These are phyloP conservation scores for Verticillium nonalfalfae DNA, from an alignment of 2,329 filamentous ascomycete genomes.

Conservation along the genomic window DNA sequence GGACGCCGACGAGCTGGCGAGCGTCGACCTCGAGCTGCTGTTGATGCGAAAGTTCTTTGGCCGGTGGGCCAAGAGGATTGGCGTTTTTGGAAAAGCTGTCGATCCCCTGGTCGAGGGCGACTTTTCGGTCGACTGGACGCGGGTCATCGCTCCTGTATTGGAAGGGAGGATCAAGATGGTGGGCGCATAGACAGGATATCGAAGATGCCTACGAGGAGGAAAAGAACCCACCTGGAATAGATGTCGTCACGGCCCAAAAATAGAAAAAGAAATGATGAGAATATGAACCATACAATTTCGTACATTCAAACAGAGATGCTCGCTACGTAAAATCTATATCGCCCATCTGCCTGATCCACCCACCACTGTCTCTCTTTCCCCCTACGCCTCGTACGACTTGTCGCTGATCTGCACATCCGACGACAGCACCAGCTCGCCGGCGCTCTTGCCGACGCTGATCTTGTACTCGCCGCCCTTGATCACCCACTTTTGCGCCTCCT, in stretches of 20 bases:
- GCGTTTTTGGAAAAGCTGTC: conserved; percentile 47
- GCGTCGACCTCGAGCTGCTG: conserved; percentile 49
- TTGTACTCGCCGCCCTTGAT: conserved; percentile 20
- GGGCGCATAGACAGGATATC: not conserved
- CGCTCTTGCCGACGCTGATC: conserved; percentile 15
- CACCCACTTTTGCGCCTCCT: conserved; percentile 24
- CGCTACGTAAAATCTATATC: not conserved
- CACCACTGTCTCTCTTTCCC: too few relatives aligned
- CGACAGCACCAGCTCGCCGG: conserved; percentile 13
- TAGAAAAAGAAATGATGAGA: not conserved
- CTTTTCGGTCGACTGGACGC: conserved; percentile 67
- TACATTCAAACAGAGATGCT: not conserved
- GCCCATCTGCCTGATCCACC: not conserved
- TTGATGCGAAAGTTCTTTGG: conserved; percentile 63
- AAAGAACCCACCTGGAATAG: not conserved
- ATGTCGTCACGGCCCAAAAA: not conserved
- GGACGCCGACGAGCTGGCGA: conserved; percentile 31
- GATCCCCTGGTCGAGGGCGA: conserved; percentile 54
- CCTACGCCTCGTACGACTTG: not conserved
- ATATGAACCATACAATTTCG: not conserved
- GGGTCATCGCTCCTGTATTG: conserved; percentile 68
- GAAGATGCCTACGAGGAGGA: not conserved
- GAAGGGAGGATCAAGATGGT: conserved; percentile 67
- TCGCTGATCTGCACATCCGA: not conserved
- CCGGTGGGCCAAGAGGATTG: conserved; percentile 67